These are phyloP conservation scores for Vigna mungo DNA, from an alignment of 306 rosid genomes.

Conservation along the genomic window DNA sequence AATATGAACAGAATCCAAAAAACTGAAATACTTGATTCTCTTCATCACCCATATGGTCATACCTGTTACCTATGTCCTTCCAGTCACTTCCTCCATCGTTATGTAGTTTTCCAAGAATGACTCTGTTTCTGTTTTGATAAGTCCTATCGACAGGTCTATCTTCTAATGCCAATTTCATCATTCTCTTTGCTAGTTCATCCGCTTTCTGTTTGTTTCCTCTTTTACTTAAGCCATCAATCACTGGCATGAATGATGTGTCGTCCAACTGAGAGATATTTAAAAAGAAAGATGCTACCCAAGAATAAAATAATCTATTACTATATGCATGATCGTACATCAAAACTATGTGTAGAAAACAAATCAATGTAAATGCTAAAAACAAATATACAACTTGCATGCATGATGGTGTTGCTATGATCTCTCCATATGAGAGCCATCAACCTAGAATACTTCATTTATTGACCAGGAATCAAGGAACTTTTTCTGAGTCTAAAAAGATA, in stretches of 20 bases:
- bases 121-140: conserved; percentile 46
- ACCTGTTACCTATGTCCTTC: conserved; percentile 86
- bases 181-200: conserved; percentile 74
- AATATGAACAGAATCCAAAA: conserved; percentile 29
- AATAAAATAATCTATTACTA: not conserved
- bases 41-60: conserved; percentile 36
- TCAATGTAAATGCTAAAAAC: too few relatives aligned
- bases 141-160: conserved; percentile 53
- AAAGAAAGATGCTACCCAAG: not conserved
- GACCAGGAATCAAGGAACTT: conserved; percentile 11
- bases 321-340: not conserved
- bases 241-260: conserved; percentile 79
- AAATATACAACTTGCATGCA: not conserved
- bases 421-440: not conserved
- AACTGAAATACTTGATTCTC: conserved; percentile 3
- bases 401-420: not conserved
- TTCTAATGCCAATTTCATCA: conserved; percentile 81
- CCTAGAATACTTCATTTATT: not conserved
- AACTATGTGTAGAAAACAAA: not conserved
- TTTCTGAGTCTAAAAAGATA: not conserved
- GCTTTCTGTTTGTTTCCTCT: conserved; percentile 76
- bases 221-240: conserved; percentile 82
- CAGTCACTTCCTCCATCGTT: conserved; percentile 62
- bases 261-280: not conserved
- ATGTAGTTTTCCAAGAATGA: conserved; percentile 45